Percentiles rank a stretch among this genome's conserved stretches.
phyloP scores from a whole-genome alignment of 768 basidiomycete species.

The Russula emetica region DNA sequence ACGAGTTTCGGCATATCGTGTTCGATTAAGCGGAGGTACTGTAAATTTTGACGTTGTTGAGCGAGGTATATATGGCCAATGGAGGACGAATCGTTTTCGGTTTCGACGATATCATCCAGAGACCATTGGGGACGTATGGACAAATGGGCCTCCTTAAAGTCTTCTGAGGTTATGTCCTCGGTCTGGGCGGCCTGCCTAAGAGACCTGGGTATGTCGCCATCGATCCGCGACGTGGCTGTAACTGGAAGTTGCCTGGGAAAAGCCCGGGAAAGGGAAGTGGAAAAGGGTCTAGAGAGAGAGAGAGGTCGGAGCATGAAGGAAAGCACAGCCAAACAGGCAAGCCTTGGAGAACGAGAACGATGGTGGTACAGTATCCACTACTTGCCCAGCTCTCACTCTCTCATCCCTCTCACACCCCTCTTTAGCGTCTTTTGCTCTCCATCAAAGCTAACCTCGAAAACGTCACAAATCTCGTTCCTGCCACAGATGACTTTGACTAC shows the following conservation, averaged over 20 bases:
- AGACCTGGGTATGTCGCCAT: slow-evolving; percentile 14
- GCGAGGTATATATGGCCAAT: slow-evolving; percentile 68
- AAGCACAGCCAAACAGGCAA: slow-evolving; percentile 26
- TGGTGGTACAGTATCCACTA: slow-evolving; percentile 11
- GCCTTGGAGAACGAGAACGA: background rate
- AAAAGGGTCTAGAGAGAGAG: slow-evolving; percentile 29
- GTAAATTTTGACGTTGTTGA: slow-evolving; percentile 67
- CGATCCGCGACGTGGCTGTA: background rate
- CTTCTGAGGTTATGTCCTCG: slow-evolving; percentile 29
- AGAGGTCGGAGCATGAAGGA: slow-evolving; percentile 9
- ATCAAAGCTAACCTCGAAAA: slow-evolving; percentile 81
- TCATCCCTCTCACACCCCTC: slow-evolving; percentile 17
- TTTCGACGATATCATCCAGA: slow-evolving; percentile 36
- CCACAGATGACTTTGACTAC: slow-evolving; percentile 67
- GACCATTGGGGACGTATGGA: slow-evolving; percentile 15
- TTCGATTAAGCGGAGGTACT: slow-evolving; percentile 82
- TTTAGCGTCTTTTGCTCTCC: slow-evolving; percentile 57
- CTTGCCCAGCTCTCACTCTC: background rate
- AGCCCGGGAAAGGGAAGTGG: slow-evolving; percentile 28
- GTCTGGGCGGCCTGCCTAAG: slow-evolving; percentile 19
- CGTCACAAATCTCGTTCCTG: slow-evolving; percentile 64
- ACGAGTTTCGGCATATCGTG: slow-evolving; percentile 85
- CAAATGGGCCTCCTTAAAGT: background rate
- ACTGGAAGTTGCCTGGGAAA: slow-evolving; percentile 22
- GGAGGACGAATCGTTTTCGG: slow-evolving; percentile 62